phyloP scores from a whole-genome alignment of 805 yeast species.

The Blastobotrys peoriensis region DNA sequence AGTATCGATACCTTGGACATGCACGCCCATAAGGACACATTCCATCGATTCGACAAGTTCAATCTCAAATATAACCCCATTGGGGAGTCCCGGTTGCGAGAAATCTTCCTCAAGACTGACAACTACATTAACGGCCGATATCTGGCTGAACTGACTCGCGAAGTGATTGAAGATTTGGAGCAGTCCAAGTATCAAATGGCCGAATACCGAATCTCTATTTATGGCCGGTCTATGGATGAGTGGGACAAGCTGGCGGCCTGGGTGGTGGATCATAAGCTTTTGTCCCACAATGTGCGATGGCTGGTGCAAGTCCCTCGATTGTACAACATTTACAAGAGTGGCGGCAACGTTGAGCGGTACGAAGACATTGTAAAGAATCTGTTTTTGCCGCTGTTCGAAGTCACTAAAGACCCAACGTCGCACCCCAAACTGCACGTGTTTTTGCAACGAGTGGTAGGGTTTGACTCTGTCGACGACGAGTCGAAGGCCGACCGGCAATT shows the following conservation, averaged over 20 bases:
- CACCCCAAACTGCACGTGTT: slow-evolving; percentile 91
- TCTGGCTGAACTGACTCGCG: slow-evolving; percentile 88
- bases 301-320: slow-evolving; percentile 90
- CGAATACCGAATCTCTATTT: slow-evolving; percentile 90
- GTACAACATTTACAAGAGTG: slow-evolving; percentile 79
- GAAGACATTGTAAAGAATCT: slow-evolving; percentile 72
- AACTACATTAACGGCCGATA: slow-evolving; percentile 84
- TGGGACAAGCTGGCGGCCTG: slow-evolving; percentile 95
- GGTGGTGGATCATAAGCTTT: slow-evolving; percentile 88
- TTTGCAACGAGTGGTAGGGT: slow-evolving; percentile 91
- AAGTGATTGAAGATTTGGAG: slow-evolving; percentile 91
- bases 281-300: slow-evolving; percentile 96
- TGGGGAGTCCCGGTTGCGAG: slow-evolving; percentile 96
- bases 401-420: slow-evolving; percentile 70
- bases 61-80: slow-evolving; percentile 95
- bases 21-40: slow-evolving; percentile 99
- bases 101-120: slow-evolving; percentile 92
- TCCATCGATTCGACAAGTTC: slow-evolving; percentile 96
- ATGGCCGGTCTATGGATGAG: slow-evolving; percentile 83
- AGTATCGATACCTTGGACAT: slow-evolving; percentile 95
- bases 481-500: slow-evolving; percentile 82
- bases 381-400: slow-evolving; percentile 87
- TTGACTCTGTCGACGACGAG: slow-evolving; percentile 98
- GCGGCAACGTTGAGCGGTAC: slow-evolving; percentile 63
- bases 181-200: slow-evolving; percentile 95